Base-by-base conservation (phyloP, 306 rosid species). In the Prunus campanulata region DNA sequence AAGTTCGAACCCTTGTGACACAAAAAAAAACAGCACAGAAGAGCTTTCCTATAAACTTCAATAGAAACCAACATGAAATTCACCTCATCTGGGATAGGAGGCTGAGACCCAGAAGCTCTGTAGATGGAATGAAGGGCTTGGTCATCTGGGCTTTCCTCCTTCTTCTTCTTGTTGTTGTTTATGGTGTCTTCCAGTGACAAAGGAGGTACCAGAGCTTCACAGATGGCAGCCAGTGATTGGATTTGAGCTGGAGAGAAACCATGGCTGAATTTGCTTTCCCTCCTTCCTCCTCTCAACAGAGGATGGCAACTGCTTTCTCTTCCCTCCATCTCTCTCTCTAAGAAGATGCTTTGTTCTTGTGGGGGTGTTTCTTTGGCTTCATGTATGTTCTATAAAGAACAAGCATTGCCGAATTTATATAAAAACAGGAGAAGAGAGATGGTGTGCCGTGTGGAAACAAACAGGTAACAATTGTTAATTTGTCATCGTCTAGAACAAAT, bases 11-110 rank as follows among this genome's bases (percentile, higher is more conserved):
- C 44, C 8, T 39, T 39, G 2, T 1, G 44, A 39, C 44, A 7
- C 9, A 35, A 0, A 35, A 5, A 35, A 39, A 39, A 39, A 6
- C 44, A 6, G 44, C 1, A 39, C 44, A 4, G 44, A 2, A 6
- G n/a, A 52, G 11, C 3, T 1, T 56, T 56, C 62, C 62, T n/a
- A 51, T 70, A 15, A 27, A 51, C 10, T 16, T 22, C 3, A 61
- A 30, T 27, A 19, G 30, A 48, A 48, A 56, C n/a, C 55, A 35
- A 11, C 7, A 14, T 5, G 42, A 32, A 66, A 12, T n/a, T 60
- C 7, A 90, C 97, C 96, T 94, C 96, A 69, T 92, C 90, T 16
- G 97, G 97, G 30, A 90, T 59, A 19, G 98, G 90, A 29, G 71
- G 3, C 10, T 83, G 86, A 74, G 95, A 87, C 49, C 84, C 95